A percentile compares a stretch with the other conserved stretches of the same genome.
Evolutionary conservation across 2,329 filamentous ascomycete species (phyloP).

Genomic region (Neofusicoccum sp.): DNA sequence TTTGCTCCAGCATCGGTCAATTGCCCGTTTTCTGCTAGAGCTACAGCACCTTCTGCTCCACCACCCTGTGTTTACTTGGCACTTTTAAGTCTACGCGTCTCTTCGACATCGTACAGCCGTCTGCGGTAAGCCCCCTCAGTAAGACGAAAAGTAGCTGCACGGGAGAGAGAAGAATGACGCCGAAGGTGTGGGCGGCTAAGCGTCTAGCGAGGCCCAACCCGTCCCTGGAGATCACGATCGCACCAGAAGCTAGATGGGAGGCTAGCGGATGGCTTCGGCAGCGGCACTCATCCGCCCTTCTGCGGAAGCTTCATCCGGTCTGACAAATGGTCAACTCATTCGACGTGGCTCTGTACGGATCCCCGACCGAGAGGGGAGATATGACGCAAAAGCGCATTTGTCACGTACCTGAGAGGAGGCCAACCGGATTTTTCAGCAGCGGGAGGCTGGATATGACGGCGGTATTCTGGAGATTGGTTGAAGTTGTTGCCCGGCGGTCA

Average conservation of each 20-base stretch:
- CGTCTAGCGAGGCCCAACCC: not conserved
- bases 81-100: conserved; percentile 1
- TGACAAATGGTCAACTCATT: not conserved
- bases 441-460: not conserved
- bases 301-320: not conserved
- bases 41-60: not conserved
- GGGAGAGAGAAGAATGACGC: not conserved
- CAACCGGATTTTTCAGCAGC: not conserved
- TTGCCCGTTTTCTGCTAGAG: not conserved
- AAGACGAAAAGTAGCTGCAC: not conserved
- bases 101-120: not conserved
- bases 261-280: not conserved
- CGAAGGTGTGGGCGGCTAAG: not conserved
- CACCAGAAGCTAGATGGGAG: not conserved
- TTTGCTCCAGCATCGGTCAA: conserved; percentile 2
- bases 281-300: not conserved
- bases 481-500: not conserved
- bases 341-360: not conserved
- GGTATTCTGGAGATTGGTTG: not conserved
- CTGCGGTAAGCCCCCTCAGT: conserved; percentile 12
- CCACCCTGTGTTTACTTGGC: not conserved
- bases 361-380: not conserved
- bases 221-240: not conserved
- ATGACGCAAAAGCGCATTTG: not conserved
- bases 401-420: not conserved